Percentiles rank a stretch among this genome's conserved stretches.
Conservation (phyloP, 441 rosid genomes). For the Erodium texanum region DNA sequence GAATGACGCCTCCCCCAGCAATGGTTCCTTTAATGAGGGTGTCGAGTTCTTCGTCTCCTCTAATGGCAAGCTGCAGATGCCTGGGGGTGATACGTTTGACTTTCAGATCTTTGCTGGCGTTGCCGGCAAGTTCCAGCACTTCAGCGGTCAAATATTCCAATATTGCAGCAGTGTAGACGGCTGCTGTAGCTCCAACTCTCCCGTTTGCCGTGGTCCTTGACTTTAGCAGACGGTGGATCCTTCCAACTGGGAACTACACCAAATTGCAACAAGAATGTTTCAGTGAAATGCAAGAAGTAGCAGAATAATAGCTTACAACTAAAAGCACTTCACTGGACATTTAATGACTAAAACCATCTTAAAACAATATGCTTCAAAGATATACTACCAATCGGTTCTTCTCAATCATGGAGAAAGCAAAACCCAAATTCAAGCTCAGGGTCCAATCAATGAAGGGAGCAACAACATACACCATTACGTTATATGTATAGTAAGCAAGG, state of each 20-base stretch:
- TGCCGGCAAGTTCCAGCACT: slow-evolving; percentile 83
- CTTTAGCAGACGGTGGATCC: slow-evolving; percentile 80
- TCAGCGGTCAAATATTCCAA: slow-evolving; percentile 82
- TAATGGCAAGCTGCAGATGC: slow-evolving; percentile 84
- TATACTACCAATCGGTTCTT: background rate
- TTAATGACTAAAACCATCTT: background rate
- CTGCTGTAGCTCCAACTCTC: slow-evolving; percentile 83
- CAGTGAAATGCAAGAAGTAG: background rate
- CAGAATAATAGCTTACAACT: background rate
- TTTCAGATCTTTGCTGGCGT: slow-evolving; percentile 87
- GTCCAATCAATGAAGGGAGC: background rate
- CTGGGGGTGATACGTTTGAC: slow-evolving; percentile 91
- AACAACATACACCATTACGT: background rate
- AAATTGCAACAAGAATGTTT: background rate
- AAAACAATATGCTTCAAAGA: background rate
- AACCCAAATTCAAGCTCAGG: background rate
- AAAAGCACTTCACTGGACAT: background rate
- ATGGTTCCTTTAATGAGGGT: slow-evolving; percentile 93
- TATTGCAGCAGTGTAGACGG: slow-evolving; percentile 73
- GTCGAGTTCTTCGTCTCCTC: slow-evolving; percentile 93
- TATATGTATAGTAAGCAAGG: background rate
- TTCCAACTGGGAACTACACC: slow-evolving; percentile 73
- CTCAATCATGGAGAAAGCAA: background rate
- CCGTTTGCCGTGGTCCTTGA: slow-evolving; percentile 57
- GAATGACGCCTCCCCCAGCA: slow-evolving; percentile 95